Percentiles rank a stretch among this genome's conserved stretches.
phyloP scores from a whole-genome alignment of 2,329 filamentous ascomycete genomes.

The Coniochaeta ligniaria region DNA sequence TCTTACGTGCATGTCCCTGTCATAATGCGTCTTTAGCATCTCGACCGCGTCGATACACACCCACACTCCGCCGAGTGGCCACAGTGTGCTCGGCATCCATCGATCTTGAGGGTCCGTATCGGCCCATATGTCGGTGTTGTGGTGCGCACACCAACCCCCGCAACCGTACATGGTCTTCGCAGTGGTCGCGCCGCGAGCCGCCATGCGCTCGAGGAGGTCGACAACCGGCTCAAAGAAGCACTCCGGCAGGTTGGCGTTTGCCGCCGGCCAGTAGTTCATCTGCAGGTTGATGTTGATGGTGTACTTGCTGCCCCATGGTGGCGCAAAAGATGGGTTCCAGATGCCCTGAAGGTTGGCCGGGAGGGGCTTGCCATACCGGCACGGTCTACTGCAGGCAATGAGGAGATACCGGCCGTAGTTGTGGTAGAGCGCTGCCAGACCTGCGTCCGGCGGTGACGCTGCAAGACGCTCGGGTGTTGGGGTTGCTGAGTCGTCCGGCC shows the following conservation, averaged over 20 bases:
- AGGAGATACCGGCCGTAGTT: constrained; percentile 31
- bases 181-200: constrained; percentile 20
- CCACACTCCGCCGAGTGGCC: constrained; percentile 21
- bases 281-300: constrained; percentile 45
- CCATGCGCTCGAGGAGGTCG: constrained; percentile 29
- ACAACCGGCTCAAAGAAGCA: constrained; percentile 27
- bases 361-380: constrained; percentile 14
- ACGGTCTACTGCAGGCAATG: constrained; percentile 18
- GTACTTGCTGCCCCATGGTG: constrained; percentile 39
- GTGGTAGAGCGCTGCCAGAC: constrained; percentile 23
- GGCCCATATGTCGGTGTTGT: constrained; percentile 29
- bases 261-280: constrained; percentile 46
- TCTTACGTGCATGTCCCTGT: constrained; percentile 15
- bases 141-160: constrained; percentile 24
- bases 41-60: constrained; percentile 19
- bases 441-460: constrained; percentile 11
- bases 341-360: constrained; percentile 37
- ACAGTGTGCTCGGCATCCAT: constrained; percentile 21
- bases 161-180: constrained; percentile 24
- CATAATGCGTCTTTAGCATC: constrained; percentile 17
- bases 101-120: constrained; percentile 25
- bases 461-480: constrained; percentile 12
- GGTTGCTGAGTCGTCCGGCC: constrained; percentile 12
- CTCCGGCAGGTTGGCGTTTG: constrained; percentile 16
- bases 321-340: constrained; percentile 33